A percentile compares a stretch with the other conserved stretches of the same genome.
phyloP scores from a whole-genome alignment of 371 early-diverging fungal genomes.

The Fennellomyces sp. region DNA sequence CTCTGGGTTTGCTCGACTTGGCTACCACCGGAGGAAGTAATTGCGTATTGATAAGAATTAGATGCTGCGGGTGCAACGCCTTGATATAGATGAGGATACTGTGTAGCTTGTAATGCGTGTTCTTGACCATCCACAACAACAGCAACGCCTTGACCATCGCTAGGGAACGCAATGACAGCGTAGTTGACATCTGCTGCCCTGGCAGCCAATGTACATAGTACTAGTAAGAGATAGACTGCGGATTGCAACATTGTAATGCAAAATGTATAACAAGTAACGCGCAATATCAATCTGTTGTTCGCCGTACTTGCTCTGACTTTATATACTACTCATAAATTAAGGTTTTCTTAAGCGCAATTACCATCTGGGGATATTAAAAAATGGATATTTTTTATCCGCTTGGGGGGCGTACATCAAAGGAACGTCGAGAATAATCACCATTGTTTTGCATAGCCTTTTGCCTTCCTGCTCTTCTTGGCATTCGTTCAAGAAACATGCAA shows the following conservation, averaged over 20 bases:
- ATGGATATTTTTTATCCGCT: no score
- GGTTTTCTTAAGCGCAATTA: no score
- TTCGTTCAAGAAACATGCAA: not conserved
- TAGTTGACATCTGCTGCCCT: constrained; percentile 35
- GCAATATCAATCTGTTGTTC: no score
- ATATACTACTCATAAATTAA: no score
- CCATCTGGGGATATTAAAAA: no score
- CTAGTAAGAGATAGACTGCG: not conserved
- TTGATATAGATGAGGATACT: constrained; percentile 27
- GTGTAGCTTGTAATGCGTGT: constrained; percentile 17
- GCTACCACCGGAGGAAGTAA: constrained; percentile 11
- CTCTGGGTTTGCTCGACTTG: constrained; percentile 28
- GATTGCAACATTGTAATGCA: no score
- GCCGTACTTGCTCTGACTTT: no score
- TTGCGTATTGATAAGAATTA: constrained; percentile 29
- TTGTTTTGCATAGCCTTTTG: not conserved
- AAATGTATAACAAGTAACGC: no score
- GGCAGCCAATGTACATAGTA: not conserved
- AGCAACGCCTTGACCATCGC: constrained; percentile 26
- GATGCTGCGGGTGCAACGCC: constrained; percentile 35
- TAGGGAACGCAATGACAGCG: constrained; percentile 41
- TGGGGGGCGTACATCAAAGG: no score
- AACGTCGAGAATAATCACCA: not conserved
- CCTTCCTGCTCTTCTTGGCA: not conserved
- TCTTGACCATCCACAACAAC: constrained; percentile 32